Percentiles rank a stretch among this genome's conserved stretches.
phyloP scores from a whole-genome alignment of 2,329 filamentous ascomycete genomes.

The Aspergillus luchuensis region DNA sequence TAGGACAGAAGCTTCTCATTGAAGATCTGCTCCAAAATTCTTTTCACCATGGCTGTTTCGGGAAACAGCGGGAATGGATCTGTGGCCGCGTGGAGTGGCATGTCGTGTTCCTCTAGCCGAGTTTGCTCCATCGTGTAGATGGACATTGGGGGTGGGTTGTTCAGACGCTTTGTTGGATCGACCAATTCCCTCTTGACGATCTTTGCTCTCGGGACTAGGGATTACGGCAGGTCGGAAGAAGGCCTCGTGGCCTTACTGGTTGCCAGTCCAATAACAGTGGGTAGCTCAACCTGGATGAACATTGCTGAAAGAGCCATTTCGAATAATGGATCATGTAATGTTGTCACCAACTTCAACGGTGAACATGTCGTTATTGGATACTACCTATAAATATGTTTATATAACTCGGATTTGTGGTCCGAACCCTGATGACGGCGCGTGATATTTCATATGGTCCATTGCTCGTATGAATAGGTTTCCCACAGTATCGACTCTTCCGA shows the following conservation, averaged over 20 bases:
- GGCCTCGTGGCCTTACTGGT: constrained; percentile 22
- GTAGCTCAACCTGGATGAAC: not conserved
- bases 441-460: too few relatives aligned
- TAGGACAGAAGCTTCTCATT: constrained; percentile 40
- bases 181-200: constrained; percentile 41
- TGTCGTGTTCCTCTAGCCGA: constrained; percentile 52
- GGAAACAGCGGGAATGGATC: constrained; percentile 66
- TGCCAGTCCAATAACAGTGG: constrained; percentile 15
- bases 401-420: too few relatives aligned
- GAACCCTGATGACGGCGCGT: too few relatives aligned
- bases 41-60: constrained; percentile 58
- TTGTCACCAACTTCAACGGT: too few relatives aligned
- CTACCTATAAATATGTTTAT: too few relatives aligned
- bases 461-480: too few relatives aligned
- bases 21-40: constrained; percentile 62
- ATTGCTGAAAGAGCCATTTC: not conserved
- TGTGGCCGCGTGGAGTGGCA: constrained; percentile 63
- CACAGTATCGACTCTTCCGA: too few relatives aligned
- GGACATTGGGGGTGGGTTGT: constrained; percentile 52
- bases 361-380: too few relatives aligned
- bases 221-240: constrained; percentile 16
- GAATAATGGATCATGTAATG: too few relatives aligned
- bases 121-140: constrained; percentile 63
- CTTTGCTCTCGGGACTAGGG: constrained; percentile 11
- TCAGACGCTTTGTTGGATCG: constrained; percentile 56